These are phyloP conservation scores for Parsonsia alboflavescens DNA, from an alignment of 257 asterid species.

Conservation along the genomic window DNA sequence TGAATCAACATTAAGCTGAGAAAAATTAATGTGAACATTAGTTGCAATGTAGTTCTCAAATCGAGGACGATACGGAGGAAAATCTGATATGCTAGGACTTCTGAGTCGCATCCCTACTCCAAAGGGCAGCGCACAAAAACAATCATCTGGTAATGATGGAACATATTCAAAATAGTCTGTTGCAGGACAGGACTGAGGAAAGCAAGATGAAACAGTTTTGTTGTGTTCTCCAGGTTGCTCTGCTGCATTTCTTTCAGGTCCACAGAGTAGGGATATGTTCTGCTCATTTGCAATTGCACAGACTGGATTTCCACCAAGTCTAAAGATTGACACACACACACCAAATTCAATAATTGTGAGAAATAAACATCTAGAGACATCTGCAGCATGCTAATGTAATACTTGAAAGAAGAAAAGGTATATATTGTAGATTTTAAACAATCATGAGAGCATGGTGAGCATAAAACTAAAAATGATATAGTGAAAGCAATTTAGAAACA, in stretches of 20 bases:
- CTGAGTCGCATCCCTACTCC: constrained; percentile 38
- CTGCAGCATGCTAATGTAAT: neutral
- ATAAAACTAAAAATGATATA: neutral
- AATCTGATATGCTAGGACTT: constrained; percentile 47
- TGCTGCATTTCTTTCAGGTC: constrained; percentile 19
- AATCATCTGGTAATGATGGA: constrained; percentile 28
- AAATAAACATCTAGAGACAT: neutral
- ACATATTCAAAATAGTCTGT: constrained; percentile 37
- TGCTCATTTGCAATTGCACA: constrained; percentile 28
- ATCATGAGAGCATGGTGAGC: neutral
- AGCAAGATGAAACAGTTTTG: constrained; percentile 24
- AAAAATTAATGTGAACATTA: constrained; percentile 17
- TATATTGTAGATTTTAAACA: neutral
- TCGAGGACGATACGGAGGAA: constrained; percentile 29
- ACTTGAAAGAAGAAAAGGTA: neutral
- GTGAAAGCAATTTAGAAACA: neutral
- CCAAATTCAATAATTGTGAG: neutral
- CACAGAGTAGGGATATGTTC: constrained; percentile 28
- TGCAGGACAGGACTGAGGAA: constrained; percentile 33
- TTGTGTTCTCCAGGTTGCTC: constrained; percentile 7
- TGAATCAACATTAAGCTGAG: constrained; percentile 22
- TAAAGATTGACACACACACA: constrained; percentile 2
- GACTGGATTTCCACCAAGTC: constrained; percentile 39
- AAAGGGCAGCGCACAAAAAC: constrained; percentile 49
- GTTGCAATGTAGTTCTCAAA: constrained; percentile 29